A percentile compares a stretch with the other conserved stretches of the same genome.
phyloP scores from a whole-genome alignment of 495 filamentous ascomycete genomes.

The Xylaria cubensis region DNA sequence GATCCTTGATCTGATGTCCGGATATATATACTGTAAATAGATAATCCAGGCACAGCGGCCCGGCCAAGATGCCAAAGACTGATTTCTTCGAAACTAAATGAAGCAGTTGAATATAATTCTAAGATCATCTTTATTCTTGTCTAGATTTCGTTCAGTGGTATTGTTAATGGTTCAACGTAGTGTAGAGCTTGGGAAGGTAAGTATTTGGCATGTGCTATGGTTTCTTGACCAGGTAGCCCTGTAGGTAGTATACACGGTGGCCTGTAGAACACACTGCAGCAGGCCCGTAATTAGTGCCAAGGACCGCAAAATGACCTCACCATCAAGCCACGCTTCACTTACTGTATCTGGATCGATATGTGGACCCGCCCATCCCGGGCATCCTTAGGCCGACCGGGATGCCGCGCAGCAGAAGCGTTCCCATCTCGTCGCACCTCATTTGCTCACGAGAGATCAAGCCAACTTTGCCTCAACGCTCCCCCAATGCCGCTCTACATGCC shows the following conservation, averaged over 20 bases:
- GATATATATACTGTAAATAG: not conserved
- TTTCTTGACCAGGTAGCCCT: no score
- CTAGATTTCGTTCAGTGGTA: no score
- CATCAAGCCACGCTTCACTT: slow-evolving; percentile 25
- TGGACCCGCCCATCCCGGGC: slow-evolving; percentile 5
- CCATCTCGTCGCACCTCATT: slow-evolving; percentile 21
- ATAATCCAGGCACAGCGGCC: not conserved
- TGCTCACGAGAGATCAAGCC: slow-evolving; percentile 24
- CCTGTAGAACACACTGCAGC: not conserved
- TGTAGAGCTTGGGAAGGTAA: no score
- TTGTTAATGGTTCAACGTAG: no score
- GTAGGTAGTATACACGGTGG: not conserved
- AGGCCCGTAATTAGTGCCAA: slow-evolving; percentile 10
- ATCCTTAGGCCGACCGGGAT: not conserved
- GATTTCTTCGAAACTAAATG: no score
- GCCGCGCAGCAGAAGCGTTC: slow-evolving; percentile 23
- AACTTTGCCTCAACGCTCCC: slow-evolving; percentile 25
- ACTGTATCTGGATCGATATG: slow-evolving; percentile 16
- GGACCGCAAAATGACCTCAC: not conserved
- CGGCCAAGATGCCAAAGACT: no score
- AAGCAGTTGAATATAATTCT: no score
- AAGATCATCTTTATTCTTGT: no score
- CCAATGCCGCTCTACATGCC: slow-evolving; percentile 2
- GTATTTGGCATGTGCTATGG: no score
- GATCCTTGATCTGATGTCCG: not conserved